Base-by-base conservation (phyloP, 73 alveolate genomes). In the Halteria grandinella region DNA sequence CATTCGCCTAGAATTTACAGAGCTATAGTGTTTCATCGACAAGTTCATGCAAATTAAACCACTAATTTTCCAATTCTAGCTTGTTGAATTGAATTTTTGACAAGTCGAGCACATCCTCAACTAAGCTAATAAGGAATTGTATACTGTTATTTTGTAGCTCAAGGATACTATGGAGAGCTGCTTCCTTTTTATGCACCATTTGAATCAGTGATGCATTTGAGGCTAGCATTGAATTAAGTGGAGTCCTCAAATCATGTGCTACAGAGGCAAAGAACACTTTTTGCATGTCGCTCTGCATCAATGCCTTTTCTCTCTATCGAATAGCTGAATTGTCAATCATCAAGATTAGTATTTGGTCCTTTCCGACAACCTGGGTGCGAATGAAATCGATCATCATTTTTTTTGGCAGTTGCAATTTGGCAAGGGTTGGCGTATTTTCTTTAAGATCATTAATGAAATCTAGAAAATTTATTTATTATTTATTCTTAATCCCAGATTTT, bases 191-290 rank as follows among this genome's bases (percentile, higher is more conserved):
- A 39, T 39, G 50, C 10, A 10, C 15, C 15, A 39, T 39, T 57
- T n/a, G n/a, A n/a, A n/a, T n/a, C n/a, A 57, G 53, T 33, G 36
- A n/a, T 15, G 10, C 6, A 57, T 57, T 57, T 10, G 73, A 57
- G 21, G 73, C 73, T 25, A 28, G 18, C 28, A 62, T 34, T 24
- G 78, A 62, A 62, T 62, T 62, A 39, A 62, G 17, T 3, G 78
- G 78, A 20, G 78, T 62, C 25, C 78, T 62, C 41, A 62, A 23
- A 41, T 62, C 78, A 62, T 62, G 78, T 6, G 78, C 78, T 6
- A 62, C 59, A 7, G 78, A 62, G 8, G 78, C 78, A 62, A 62
- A 62, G 27, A 39, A 62, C 6, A 62, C 59, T 12, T 57, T 39
- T 62, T 62, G 15, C 5, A 62, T 29, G 15, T 62, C 31, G 15